Base-by-base conservation (phyloP, 768 basidiomycete genomes). In the Suillus ampliporus region DNA sequence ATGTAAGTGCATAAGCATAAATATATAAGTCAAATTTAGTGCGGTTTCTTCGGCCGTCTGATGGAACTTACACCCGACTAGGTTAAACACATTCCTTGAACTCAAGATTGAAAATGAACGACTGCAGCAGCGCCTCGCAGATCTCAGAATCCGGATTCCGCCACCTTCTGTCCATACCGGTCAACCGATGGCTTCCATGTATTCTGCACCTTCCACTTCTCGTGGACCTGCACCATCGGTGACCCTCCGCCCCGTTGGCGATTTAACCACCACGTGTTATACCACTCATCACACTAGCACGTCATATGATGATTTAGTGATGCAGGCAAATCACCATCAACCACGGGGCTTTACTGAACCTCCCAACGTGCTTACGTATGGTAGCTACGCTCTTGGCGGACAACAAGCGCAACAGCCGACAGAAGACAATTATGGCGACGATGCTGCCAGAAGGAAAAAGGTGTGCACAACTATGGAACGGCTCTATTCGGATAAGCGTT, bases 71-170 rank as follows among this genome's bases (percentile, higher is more conserved):
- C 17, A 35, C 23, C 23, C 3, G 21, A 28, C 23, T 56, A 92
- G 91, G 84, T 76, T 91, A 35, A 85, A 89, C 65, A 86, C 87
- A 1, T 86, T 88, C 67, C 69, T 97, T 40, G 95, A 97, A 70
- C 84, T 97, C 56, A 95, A 94, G 74, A 80, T 89, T 61, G 94
- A 96, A 77, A 95, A 97, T 73, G 90, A 93, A 73, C 84, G 88
- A 15, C 76, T 97, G 46, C 83, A 90, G 66, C 84, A 85, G 63
- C 86, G 88, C 31, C 74, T 90, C 38, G 72, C 76, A 2, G 82
- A 84, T 47, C 72, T 83, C 26, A 78, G 78, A n/a, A 65, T 70
- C 19, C 65, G 66, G 23, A 66, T 65, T 2, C 56, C 72, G 28
- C 68, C 68, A 0, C 62, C 68, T n/a, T 58, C 70, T 47, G 58